Percentiles rank a stretch among this genome's conserved stretches.
phyloP scores from a whole-genome alignment of 352 stramenopile genomes.

The Globisporangium splendens region DNA sequence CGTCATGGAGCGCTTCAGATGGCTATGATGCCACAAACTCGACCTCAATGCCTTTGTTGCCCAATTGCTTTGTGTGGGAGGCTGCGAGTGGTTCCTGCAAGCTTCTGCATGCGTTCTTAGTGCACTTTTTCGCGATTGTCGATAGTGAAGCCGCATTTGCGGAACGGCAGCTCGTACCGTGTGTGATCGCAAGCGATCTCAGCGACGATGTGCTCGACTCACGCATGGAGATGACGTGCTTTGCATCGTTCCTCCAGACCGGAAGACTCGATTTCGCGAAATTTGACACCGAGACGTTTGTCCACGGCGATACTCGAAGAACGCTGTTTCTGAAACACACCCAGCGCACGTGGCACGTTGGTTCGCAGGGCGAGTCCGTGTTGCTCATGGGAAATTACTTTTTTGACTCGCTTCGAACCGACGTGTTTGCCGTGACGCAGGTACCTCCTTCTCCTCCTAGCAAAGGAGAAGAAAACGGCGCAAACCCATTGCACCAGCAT shows the following conservation, averaged over 20 bases:
- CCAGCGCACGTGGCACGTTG: slow-evolving; percentile 31
- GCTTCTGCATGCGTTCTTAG: slow-evolving; percentile 67
- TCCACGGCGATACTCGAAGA: slow-evolving; percentile 17
- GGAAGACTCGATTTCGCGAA: slow-evolving; percentile 61
- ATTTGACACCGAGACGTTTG: slow-evolving; percentile 58
- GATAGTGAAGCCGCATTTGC: slow-evolving; percentile 18
- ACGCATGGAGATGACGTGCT: slow-evolving; percentile 55
- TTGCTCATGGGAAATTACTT: slow-evolving; percentile 87
- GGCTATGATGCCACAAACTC: background rate
- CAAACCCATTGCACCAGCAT: background rate
- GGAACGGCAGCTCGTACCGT: slow-evolving; percentile 31
- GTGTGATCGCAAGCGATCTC: slow-evolving; percentile 69
- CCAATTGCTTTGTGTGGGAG: slow-evolving; percentile 84
- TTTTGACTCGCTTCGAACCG: slow-evolving; percentile 65
- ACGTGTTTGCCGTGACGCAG: slow-evolving; percentile 53
- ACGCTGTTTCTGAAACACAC: slow-evolving; percentile 31
- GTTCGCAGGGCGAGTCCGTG: slow-evolving; percentile 37
- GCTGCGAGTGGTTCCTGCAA: slow-evolving; percentile 81
- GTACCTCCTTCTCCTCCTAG: background rate
- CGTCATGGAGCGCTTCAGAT: background rate
- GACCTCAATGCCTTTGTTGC: background rate
- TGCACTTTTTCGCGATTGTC: slow-evolving; percentile 58
- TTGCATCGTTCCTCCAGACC: slow-evolving; percentile 37
- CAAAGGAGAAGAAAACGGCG: background rate
- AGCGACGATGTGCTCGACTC: slow-evolving; percentile 68